These are phyloP conservation scores for Salvia miltiorrhiza DNA, from an alignment of 257 asterid genomes.

Conservation along the genomic window DNA sequence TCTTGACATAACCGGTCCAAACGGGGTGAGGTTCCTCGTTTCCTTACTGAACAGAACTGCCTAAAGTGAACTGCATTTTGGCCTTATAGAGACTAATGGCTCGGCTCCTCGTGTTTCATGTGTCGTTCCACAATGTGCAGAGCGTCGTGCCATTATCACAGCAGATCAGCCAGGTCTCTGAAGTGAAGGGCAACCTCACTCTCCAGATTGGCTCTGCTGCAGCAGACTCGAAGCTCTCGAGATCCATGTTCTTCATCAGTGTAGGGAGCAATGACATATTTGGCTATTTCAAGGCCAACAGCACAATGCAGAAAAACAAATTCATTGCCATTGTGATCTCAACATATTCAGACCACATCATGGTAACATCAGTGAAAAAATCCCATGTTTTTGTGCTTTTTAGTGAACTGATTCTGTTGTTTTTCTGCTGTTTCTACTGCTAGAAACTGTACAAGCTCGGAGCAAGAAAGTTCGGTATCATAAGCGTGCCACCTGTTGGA, in stretches of 20 bases:
- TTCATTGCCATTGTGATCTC: constrained; percentile 38
- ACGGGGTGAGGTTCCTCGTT: constrained; percentile 30
- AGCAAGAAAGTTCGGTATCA: constrained; percentile 67
- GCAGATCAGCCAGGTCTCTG: constrained; percentile 55
- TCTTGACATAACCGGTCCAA: constrained; percentile 51
- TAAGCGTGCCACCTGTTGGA: constrained; percentile 63
- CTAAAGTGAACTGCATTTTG: no score
- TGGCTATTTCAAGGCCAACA: constrained; percentile 40
- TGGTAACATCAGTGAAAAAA: constrained; percentile 22
- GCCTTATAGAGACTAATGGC: not conserved
- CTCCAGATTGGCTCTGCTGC: constrained; percentile 33
- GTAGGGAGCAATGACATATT: constrained; percentile 72
- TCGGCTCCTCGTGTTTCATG: not conserved
- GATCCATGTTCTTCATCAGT: constrained; percentile 60
- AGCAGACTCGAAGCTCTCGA: constrained; percentile 34
- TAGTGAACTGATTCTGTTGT: not conserved
- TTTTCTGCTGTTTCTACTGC: not conserved
- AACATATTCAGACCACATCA: constrained; percentile 44
- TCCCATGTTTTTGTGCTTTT: not conserved
- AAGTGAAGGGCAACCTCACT: constrained; percentile 32
- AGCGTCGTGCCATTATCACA: constrained; percentile 46
- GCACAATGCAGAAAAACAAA: constrained; percentile 24
- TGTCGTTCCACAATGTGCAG: constrained; percentile 23
- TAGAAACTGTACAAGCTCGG: constrained; percentile 64
- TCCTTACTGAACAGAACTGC: no score